Base-by-base conservation (phyloP, 2,329 filamentous ascomycete genomes). In the Pseudohalonectria lignicola region DNA sequence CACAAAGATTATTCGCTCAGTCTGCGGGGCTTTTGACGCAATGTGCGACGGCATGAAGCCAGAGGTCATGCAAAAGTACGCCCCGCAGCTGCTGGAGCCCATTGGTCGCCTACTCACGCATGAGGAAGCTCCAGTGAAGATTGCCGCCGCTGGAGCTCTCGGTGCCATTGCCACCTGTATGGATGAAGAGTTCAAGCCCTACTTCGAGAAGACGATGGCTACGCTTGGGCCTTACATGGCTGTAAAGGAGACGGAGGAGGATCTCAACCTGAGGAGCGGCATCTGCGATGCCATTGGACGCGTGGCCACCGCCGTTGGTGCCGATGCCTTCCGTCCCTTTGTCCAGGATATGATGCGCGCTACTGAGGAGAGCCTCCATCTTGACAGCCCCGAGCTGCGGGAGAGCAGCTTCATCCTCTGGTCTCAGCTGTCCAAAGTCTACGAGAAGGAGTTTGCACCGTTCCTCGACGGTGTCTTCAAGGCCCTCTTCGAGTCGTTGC, bases 381-480 rank as follows among this genome's bases (percentile, higher is more conserved):
- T 98, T 3, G 88, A 86, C 50, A 88, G 95, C 63, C 84, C 88
- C 31, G 77, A 88, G 41, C 77, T 96, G 37, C 85, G 87, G 60
- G 92, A 98, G 68, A 95, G 87, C 44, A 94, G 86, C 57, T 98
- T 94, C 64, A 93, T 96, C 45, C 73, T 98, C 39, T 98, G 92
- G 90, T 87, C 86, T 47, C 86, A 85, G 30, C 79, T 98, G 55
- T 83, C 90, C 45, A 93, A 93, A 66, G 86, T 96, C 9, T 96
- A 96, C 61, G 80, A 82, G 51, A 82, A 86, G 53, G 71, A 87
- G 39, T 90, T 93, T 45, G 75, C 77, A 40, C 79, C 83, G 41
- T 92, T 86, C 64, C 72, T 92, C 6, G 69, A 74, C 1, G 43
- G 39, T 36, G 83, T 86, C 36, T 82, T 90, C 57, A 78, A 82